These are phyloP conservation scores for Globisporangium irregulare DNA, from an alignment of 352 stramenopile species.

Conservation along the genomic window DNA sequence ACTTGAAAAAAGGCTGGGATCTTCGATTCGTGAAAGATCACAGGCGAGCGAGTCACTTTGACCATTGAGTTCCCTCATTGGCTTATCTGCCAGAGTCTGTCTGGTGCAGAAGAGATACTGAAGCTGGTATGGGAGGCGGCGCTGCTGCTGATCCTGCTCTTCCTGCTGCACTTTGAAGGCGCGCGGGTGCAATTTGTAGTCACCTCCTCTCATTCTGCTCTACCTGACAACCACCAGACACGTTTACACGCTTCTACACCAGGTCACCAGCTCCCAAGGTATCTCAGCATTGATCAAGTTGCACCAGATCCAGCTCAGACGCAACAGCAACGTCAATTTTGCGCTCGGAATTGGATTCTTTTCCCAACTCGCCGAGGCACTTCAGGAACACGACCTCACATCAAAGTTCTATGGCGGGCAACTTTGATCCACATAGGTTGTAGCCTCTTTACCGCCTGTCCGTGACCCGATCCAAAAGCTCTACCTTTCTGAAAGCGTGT, in stretches of 20 bases:
- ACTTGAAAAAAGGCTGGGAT: too few relatives aligned
- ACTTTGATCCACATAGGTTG: constrained; percentile 33
- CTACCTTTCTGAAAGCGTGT: constrained; percentile 27
- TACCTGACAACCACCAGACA: background rate
- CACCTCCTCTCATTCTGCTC: background rate
- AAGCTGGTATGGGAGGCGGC: background rate
- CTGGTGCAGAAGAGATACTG: background rate
- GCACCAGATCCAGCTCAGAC: too few relatives aligned
- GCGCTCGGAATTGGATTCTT: too few relatives aligned
- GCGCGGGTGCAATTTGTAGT: background rate
- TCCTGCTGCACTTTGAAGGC: background rate
- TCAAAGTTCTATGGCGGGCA: constrained; percentile 30
- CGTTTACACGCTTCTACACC: too few relatives aligned
- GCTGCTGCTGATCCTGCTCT: background rate
- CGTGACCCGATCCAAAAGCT: constrained; percentile 27
- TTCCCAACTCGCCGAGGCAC: background rate
- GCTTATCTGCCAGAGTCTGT: too few relatives aligned
- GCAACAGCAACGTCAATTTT: too few relatives aligned
- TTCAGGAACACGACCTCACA: constrained; percentile 8
- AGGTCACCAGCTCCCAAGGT: too few relatives aligned
- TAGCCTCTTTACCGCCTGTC: constrained; percentile 12
- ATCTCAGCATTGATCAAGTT: too few relatives aligned
- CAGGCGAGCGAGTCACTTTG: too few relatives aligned
- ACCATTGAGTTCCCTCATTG: too few relatives aligned
- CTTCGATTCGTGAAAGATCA: too few relatives aligned